Conservation (phyloP, 2,329 filamentous ascomycete species). For the Zasmidium angulare region DNA sequence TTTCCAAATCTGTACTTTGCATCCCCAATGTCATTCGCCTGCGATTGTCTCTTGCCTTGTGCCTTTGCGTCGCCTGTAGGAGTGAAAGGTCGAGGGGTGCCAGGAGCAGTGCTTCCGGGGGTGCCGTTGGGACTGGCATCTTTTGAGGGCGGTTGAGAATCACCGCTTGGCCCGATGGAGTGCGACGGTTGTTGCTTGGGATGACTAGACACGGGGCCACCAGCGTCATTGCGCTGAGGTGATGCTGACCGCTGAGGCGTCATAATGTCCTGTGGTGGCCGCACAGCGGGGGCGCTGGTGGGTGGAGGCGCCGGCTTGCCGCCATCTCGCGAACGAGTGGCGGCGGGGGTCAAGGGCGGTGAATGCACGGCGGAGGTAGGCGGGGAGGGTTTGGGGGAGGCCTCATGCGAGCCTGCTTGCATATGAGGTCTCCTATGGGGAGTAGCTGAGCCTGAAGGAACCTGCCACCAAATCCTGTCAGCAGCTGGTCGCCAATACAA, state of each 20-base stretch:
- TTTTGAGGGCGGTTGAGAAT: slow-evolving; percentile 54
- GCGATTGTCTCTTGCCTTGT: slow-evolving; percentile 74
- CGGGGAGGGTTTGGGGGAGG: slow-evolving; percentile 65
- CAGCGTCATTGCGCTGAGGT: slow-evolving; percentile 33
- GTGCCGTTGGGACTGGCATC: slow-evolving; percentile 64
- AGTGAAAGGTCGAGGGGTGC: slow-evolving; percentile 64
- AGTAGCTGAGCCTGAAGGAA: slow-evolving; percentile 48
- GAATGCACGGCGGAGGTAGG: slow-evolving; percentile 73
- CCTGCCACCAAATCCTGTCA: slow-evolving; percentile 35
- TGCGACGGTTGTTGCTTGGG: slow-evolving; percentile 55
- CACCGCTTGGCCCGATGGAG: slow-evolving; percentile 56
- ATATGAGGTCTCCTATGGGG: slow-evolving; percentile 44
- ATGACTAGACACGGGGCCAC: slow-evolving; percentile 41
- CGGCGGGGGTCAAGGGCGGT: slow-evolving; percentile 84
- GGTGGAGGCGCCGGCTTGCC: slow-evolving; percentile 29
- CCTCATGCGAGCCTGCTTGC: slow-evolving; percentile 42
- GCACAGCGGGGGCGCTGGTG: slow-evolving; percentile 31
- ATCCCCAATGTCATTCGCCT: slow-evolving; percentile 45
- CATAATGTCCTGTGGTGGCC: slow-evolving; percentile 54
- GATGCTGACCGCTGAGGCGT: slow-evolving; percentile 59
- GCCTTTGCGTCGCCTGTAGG: slow-evolving; percentile 69
- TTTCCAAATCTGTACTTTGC: slow-evolving; percentile 80
- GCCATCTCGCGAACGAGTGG: slow-evolving; percentile 62
- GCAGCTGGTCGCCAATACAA: slow-evolving; percentile 15
- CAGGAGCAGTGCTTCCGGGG: slow-evolving; percentile 49